phyloP scores from a whole-genome alignment of 2,329 filamentous ascomycete species.

The Akanthomyces uredinophilus region DNA sequence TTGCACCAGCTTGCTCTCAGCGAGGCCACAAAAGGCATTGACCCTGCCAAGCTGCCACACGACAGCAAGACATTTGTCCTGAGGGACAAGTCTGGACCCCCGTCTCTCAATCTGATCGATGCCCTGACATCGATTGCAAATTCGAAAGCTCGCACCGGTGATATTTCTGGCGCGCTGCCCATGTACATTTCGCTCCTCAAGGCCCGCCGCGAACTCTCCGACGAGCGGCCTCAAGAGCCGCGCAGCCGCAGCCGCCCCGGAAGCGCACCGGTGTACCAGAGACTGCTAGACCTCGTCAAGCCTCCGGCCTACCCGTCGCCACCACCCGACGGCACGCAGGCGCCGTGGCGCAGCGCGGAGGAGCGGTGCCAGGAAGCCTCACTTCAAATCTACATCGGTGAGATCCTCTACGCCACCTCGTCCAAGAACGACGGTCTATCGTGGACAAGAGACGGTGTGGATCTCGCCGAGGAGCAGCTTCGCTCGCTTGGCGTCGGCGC shows the following conservation, averaged over 20 bases:
- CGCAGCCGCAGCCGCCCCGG: constrained; percentile 7
- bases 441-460: constrained; percentile 87
- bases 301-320: constrained; percentile 65
- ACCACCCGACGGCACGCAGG: constrained; percentile 62
- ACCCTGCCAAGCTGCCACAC: constrained; percentile 38
- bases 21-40: constrained; percentile 58
- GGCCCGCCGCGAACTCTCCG: constrained; percentile 60
- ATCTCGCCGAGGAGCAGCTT: constrained; percentile 67
- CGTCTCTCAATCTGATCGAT: constrained; percentile 69
- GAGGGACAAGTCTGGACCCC: constrained; percentile 49
- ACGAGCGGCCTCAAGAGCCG: constrained; percentile 24
- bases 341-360: constrained; percentile 57
- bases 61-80: constrained; percentile 60
- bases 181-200: constrained; percentile 81
- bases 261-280: constrained; percentile 18
- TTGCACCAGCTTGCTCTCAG: constrained; percentile 73
- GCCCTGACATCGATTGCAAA: constrained; percentile 73
- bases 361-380: constrained; percentile 80
- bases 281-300: constrained; percentile 23
- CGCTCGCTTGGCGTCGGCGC: constrained; percentile 34
- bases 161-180: constrained; percentile 66
- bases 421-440: constrained; percentile 65
- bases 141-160: constrained; percentile 66
- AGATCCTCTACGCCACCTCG: constrained; percentile 73
- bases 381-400: constrained; percentile 84